Conservation (phyloP, 208 protist species). For the Acanthamoeba triangularis region DNA sequence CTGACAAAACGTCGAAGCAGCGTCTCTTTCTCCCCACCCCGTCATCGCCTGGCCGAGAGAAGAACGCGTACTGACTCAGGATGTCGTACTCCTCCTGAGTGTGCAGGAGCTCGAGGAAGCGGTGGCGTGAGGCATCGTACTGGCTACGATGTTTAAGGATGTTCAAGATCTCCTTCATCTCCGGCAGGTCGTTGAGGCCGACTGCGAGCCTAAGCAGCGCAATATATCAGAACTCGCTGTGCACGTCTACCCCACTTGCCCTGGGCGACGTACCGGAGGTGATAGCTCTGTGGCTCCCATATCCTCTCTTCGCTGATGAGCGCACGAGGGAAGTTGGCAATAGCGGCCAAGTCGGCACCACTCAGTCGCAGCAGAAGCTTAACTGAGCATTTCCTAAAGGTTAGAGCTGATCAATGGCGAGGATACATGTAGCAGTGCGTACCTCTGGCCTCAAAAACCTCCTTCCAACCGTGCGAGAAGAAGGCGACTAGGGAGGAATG, state of each 20-base stretch:
- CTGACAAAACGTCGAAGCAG: neutral
- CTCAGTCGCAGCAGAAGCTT: neutral
- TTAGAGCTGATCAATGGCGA: too few species aligned
- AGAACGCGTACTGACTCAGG: neutral
- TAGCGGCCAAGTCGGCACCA: neutral
- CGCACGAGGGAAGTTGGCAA: neutral
- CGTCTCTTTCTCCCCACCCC: neutral
- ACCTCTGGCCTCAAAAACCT: neutral
- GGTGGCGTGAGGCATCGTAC: neutral
- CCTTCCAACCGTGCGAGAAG: neutral
- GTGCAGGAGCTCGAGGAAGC: neutral
- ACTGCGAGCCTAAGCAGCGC: neutral
- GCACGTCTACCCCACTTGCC: neutral
- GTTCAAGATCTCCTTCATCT: conserved; percentile 35
- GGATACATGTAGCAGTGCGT: neutral
- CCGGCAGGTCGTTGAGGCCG: conserved; percentile 16
- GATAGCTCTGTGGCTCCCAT: conserved; percentile 21
- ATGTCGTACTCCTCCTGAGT: neutral
- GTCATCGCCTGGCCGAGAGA: neutral
- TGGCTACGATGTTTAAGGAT: neutral
- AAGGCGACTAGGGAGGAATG: neutral
- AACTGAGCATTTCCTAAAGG: neutral
- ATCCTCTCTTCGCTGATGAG: neutral
- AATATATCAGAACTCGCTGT: neutral
- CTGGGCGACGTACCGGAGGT: neutral